Evolutionary conservation across 75 land plant species (phyloP).

Genomic region (Azolla pinnata): DNA sequence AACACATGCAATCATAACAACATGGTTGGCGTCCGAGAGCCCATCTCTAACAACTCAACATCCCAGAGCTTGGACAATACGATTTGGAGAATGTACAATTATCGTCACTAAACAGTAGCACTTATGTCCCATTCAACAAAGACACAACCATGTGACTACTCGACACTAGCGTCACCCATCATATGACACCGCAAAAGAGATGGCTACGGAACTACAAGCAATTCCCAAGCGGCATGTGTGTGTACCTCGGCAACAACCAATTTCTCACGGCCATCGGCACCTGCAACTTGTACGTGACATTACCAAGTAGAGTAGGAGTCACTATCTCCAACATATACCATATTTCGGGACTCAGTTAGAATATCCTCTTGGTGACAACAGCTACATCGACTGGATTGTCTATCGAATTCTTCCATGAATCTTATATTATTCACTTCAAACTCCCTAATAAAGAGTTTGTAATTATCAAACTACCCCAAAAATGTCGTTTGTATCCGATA

Average conservation of each 20-base stretch:
- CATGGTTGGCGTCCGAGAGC: neutral
- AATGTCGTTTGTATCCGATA: no score
- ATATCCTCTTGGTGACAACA: no score
- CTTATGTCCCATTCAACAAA: no score
- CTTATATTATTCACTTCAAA: neutral
- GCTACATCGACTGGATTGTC: no score
- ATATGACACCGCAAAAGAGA: neutral
- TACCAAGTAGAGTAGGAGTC: no score
- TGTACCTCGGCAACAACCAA: neutral
- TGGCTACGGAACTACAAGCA: neutral
- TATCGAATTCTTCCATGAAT: no score
- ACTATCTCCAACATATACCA: no score
- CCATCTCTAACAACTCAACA: neutral
- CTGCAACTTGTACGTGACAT: no score
- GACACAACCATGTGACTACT: no score
- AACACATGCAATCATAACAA: neutral
- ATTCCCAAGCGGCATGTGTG: neutral
- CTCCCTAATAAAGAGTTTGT: neutral
- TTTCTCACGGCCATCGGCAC: no score
- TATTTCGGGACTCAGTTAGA: no score
- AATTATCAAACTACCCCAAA: neutral
- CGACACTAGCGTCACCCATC: neutral
- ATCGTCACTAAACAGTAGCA: no score
- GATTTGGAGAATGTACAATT: neutral
- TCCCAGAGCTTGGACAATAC: neutral